Conservation (phyloP, 2,329 filamentous ascomycete species). For the Chlorencoelia australis region DNA sequence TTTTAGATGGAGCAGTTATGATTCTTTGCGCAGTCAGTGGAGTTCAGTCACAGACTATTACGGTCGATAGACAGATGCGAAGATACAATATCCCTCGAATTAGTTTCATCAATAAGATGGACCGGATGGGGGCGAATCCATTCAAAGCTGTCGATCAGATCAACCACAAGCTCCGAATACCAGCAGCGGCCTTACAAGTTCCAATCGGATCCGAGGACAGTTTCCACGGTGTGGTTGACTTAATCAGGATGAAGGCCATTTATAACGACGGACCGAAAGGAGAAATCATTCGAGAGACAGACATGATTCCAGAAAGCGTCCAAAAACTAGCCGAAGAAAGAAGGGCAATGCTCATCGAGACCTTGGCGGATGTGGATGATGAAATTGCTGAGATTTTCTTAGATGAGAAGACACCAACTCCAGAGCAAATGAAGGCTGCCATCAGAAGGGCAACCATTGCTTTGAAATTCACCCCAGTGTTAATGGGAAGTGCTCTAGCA, state of each 20-base stretch:
- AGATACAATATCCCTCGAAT: conserved; percentile 93
- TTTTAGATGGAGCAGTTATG: conserved; percentile 95
- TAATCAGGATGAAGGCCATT: conserved; percentile 84
- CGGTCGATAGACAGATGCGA: conserved; percentile 97
- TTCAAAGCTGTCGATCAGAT: conserved; percentile 98
- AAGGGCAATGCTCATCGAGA: conserved; percentile 80
- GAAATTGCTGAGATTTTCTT: conserved; percentile 94
- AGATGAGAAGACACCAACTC: conserved; percentile 71
- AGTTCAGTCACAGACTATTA: conserved; percentile 96
- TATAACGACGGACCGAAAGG: conserved; percentile 84
- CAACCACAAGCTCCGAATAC: conserved; percentile 88
- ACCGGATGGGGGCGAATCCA: conserved; percentile 95
- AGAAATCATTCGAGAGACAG: conserved; percentile 63
- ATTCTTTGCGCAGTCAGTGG: conserved; percentile 95
- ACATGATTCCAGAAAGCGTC: conserved; percentile 75
- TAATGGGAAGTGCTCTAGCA: conserved; percentile 92
- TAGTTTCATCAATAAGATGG: conserved; percentile 99
- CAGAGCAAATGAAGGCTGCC: conserved; percentile 79
- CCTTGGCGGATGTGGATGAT: conserved; percentile 92
- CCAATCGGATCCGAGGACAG: conserved; percentile 88
- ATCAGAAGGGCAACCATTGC: conserved; percentile 84
- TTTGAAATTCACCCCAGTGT: conserved; percentile 83
- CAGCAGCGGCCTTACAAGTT: conserved; percentile 86
- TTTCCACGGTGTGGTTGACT: conserved; percentile 85
- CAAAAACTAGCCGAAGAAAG: conserved; percentile 70